Evolutionary conservation across 2,329 filamentous ascomycete genomes (phyloP), one percentile per base, ranked within the genome.

Genomic region (Pseudogymnoascus sp.): DNA sequence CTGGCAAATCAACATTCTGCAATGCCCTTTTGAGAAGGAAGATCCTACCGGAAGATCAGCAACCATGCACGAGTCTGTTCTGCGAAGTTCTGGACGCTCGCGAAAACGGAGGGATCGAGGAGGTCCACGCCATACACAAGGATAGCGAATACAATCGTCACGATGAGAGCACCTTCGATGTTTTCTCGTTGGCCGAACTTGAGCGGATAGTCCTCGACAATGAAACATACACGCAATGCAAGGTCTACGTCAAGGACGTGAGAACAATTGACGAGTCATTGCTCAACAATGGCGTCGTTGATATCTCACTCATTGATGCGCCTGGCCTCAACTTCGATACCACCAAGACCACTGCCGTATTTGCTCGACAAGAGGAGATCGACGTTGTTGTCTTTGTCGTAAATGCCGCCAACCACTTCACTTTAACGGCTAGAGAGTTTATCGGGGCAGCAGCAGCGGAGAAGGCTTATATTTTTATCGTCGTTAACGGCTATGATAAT

Each of bases 361-460:
- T 99, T 75, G 95, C 95, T 23, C 84, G 95, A 64, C 95, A 99
- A 73, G 95, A 99, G 75, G 95, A 99, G 76, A 99, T 99, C 67
- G 95, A 99, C 70, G 95, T 99, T 0, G 95, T 99, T 0, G 93
- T 99, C 0, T 99, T 99, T 70, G 95, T 99, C 36, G 95, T 99
- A 4, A 97, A 93, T 10, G 95, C 95, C 2, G 92, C 93, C 25
- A 99, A 99, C 69, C 95, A 99, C 76, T 97, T 99, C 73, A 99
- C 95, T 0, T 86, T 96, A 62, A 96, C 95, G 0, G 93, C 95
- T n/a, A 96, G 90, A 76, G 95, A 99, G 71, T 99, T 99, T 72
- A 96, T 99, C 66, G 90, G 90, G 81, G 93, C 93, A 60, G 95
- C 95, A 1, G 95, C 95, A 0, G 87, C 93, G 42, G 95, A 99